Conservation (phyloP, 805 yeast species). For the Ogataea haglerorum region DNA sequence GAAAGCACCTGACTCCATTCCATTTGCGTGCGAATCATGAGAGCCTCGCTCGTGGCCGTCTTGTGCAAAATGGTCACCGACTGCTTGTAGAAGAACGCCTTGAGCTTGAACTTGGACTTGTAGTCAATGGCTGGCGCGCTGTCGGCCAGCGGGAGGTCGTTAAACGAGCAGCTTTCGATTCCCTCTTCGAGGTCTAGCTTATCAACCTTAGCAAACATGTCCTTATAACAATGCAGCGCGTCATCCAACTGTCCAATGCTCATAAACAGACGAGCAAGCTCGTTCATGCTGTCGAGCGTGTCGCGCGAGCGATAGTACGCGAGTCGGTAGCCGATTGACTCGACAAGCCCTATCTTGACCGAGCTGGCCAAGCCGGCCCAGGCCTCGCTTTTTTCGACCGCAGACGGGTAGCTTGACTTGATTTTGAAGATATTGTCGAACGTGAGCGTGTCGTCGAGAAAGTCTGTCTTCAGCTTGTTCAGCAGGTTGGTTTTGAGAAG, state of each 20-base stretch:
- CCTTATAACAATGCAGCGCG: conserved; percentile 50
- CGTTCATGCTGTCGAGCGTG: conserved; percentile 17
- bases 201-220: conserved; percentile 32
- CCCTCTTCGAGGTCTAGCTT: conserved; percentile 18
- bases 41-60: conserved; percentile 27
- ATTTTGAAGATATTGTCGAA: conserved; percentile 40
- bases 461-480: conserved; percentile 32
- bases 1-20: conserved; percentile 30
- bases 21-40: conserved; percentile 28
- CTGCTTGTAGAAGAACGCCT: conserved; percentile 20
- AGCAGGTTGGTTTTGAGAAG: conserved; percentile 30
- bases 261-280: conserved; percentile 37
- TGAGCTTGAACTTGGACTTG: conserved; percentile 20
- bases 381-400: conserved; percentile 42
- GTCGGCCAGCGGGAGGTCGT: conserved; percentile 13
- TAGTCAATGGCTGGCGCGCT: not conserved
- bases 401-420: conserved; percentile 34
- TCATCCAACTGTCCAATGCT: conserved; percentile 60
- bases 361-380: conserved; percentile 46
- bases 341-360: conserved; percentile 48
- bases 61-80: conserved; percentile 23
- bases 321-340: conserved; percentile 51
- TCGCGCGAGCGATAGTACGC: conserved; percentile 34
- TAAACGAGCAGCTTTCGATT: conserved; percentile 7
- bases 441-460: conserved; percentile 23